phyloP scores from a whole-genome alignment of 2,329 filamentous ascomycete genomes.

The Colletotrichum truncatum region DNA sequence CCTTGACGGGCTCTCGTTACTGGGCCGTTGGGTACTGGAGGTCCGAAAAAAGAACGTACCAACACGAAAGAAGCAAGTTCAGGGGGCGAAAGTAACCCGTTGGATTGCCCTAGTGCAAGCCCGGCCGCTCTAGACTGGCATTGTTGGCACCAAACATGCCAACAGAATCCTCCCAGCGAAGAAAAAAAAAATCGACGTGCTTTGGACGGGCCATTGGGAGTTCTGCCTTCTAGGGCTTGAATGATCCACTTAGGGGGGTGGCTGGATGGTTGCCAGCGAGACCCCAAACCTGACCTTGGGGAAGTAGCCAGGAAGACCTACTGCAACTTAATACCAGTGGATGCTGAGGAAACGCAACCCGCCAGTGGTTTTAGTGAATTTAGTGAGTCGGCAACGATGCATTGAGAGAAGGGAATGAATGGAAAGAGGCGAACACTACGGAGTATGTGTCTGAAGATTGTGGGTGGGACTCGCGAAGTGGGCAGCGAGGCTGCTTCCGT shows the following conservation, averaged over 20 bases:
- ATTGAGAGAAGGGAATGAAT: too few species aligned
- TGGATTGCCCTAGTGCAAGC: neutral
- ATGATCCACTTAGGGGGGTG: slow-evolving; percentile 1
- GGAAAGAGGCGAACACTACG: neutral
- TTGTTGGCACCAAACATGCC: neutral
- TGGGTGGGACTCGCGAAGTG: neutral
- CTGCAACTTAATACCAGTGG: slow-evolving; percentile 7
- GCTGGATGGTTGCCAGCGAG: neutral
- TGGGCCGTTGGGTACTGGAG: slow-evolving; percentile 11
- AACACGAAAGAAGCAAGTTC: slow-evolving; percentile 15
- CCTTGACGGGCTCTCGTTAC: neutral
- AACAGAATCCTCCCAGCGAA: neutral
- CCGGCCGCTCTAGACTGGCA: neutral
- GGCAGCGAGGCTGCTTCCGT: neutral
- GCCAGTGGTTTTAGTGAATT: neutral
- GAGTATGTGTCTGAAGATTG: neutral
- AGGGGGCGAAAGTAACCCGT: slow-evolving; percentile 13
- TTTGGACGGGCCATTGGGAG: neutral
- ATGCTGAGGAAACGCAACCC: slow-evolving; percentile 17
- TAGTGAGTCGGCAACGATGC: neutral
- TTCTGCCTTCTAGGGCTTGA: slow-evolving; percentile 11
- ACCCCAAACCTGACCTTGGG: slow-evolving; percentile 7
- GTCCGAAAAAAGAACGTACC: slow-evolving; percentile 12
- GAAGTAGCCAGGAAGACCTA: slow-evolving; percentile 2
- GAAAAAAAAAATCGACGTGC: neutral